These are phyloP conservation scores for Mucor velutinosus DNA, from an alignment of 371 early-diverging fungal species.

Conservation along the genomic window DNA sequence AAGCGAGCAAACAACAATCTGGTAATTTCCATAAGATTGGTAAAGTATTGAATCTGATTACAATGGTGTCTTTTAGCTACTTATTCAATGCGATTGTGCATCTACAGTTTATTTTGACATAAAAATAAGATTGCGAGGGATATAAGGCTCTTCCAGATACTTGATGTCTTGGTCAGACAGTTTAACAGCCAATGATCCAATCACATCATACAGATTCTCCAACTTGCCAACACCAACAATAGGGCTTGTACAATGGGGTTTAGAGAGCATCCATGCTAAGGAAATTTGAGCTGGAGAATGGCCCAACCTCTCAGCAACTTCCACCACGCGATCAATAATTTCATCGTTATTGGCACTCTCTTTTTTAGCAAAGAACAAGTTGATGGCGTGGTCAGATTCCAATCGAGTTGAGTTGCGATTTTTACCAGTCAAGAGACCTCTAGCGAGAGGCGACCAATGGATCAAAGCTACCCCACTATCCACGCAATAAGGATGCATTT, in stretches of 20 bases:
- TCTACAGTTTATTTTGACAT: slow-evolving; percentile 3
- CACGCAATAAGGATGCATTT: slow-evolving; percentile 45
- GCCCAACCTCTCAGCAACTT: slow-evolving; percentile 13
- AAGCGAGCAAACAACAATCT: no score
- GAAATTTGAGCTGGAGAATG: slow-evolving; percentile 29
- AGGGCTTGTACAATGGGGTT: slow-evolving; percentile 40
- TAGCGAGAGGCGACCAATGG: slow-evolving; percentile 46
- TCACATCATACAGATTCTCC: slow-evolving; percentile 34
- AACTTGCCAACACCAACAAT: slow-evolving; percentile 43
- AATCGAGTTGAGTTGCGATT: slow-evolving; percentile 8
- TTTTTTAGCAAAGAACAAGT: slow-evolving; percentile 9
- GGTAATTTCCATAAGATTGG: no score
- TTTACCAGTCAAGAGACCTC: slow-evolving; percentile 21
- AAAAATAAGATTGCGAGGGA: slow-evolving; percentile 14
- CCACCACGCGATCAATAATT: slow-evolving; percentile 18
- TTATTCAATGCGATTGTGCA: no score
- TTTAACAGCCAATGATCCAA: slow-evolving; percentile 33
- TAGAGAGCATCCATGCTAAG: slow-evolving; percentile 52
- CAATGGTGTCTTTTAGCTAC: no score
- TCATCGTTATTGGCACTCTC: slow-evolving; percentile 6
- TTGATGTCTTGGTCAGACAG: slow-evolving; percentile 42
- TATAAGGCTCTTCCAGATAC: slow-evolving; percentile 31
- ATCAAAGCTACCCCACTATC: slow-evolving; percentile 39
- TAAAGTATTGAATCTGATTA: no score
- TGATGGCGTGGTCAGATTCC: neutral